A percentile compares a stretch with the other conserved stretches of the same genome.
Evolutionary conservation across 2,329 filamentous ascomycete species (phyloP).

Genomic region (Hysterium pulicare): DNA sequence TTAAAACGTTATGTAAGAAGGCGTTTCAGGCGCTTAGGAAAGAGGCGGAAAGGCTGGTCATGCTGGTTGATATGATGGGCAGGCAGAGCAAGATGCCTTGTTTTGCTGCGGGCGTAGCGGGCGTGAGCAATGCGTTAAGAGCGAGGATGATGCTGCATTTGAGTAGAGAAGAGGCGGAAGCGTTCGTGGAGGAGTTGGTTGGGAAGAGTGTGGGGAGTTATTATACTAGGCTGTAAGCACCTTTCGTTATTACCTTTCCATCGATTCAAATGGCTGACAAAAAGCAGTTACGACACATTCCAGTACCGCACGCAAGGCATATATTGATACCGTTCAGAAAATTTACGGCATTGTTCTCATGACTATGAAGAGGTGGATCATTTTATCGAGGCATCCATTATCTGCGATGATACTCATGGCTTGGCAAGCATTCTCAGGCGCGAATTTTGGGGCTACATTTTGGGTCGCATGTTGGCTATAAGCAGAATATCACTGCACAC

Average conservation of each 20-base stretch:
- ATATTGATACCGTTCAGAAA: too few species aligned
- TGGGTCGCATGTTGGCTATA: too few species aligned
- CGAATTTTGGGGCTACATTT: too few species aligned
- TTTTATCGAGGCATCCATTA: too few species aligned
- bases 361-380: too few species aligned
- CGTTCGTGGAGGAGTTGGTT: constrained; percentile 78
- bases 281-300: constrained; percentile 71
- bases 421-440: too few species aligned
- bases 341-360: too few species aligned
- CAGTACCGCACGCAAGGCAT: constrained; percentile 86
- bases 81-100: constrained; percentile 78
- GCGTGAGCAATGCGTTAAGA: constrained; percentile 66
- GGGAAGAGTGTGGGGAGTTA: constrained; percentile 81
- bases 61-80: constrained; percentile 81
- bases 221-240: constrained; percentile 74
- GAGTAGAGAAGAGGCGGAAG: constrained; percentile 76
- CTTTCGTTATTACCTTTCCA: constrained; percentile 1
- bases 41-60: constrained; percentile 76
- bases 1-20: constrained; percentile 76
- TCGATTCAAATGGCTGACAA: constrained; percentile 10
- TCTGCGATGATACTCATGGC: too few species aligned
- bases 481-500: too few species aligned
- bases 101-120: constrained; percentile 69
- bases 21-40: constrained; percentile 78
- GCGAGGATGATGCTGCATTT: constrained; percentile 79